These are phyloP conservation scores for Candida golubevii DNA, from an alignment of 805 yeast genomes.

Conservation along the genomic window DNA sequence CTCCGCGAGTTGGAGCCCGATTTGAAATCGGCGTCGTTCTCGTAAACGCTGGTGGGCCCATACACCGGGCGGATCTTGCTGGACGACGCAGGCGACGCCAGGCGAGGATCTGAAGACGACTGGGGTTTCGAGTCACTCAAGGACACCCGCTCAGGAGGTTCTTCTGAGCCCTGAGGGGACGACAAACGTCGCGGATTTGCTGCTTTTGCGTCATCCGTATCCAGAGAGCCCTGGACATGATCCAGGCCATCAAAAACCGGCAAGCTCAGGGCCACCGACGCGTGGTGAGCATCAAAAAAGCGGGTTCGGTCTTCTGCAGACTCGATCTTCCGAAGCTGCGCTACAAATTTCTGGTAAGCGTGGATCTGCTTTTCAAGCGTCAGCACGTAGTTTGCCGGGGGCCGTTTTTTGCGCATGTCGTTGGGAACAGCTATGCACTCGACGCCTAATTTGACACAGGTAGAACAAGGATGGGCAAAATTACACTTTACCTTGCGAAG, in stretches of 20 bases:
- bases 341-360: constrained; percentile 23
- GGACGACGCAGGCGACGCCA: constrained; percentile 5
- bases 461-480: constrained; percentile 45
- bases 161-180: neutral
- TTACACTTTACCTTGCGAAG: constrained; percentile 46
- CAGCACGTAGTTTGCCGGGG: constrained; percentile 47
- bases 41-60: constrained; percentile 45
- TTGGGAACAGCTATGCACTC: constrained; percentile 45
- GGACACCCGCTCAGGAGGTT: neutral
- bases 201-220: neutral
- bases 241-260: neutral
- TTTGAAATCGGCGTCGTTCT: constrained; percentile 29
- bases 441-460: constrained; percentile 39
- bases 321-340: constrained; percentile 20
- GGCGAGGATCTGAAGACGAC: neutral
- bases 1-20: constrained; percentile 27
- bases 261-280: constrained; percentile 23
- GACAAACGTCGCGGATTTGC: neutral
- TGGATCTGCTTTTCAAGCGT: constrained; percentile 34
- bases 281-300: constrained; percentile 18
- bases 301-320: constrained; percentile 19
- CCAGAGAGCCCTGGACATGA: neutral
- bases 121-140: neutral
- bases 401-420: constrained; percentile 50
- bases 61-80: constrained; percentile 34